A percentile compares a stretch with the other conserved stretches of the same genome.
Conservation (phyloP, 2,329 filamentous ascomycete genomes). For the Colletotrichum sp. region DNA sequence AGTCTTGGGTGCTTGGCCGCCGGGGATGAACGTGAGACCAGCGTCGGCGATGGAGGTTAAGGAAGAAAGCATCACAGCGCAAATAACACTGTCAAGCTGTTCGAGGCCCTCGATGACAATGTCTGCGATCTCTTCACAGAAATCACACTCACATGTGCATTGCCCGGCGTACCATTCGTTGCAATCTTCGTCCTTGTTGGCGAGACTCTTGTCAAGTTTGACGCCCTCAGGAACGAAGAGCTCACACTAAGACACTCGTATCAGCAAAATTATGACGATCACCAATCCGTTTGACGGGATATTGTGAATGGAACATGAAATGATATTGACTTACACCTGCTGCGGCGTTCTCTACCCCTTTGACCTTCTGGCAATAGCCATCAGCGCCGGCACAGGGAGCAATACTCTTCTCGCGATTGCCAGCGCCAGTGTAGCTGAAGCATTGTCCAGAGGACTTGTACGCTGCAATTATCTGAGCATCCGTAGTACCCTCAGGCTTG, state of each 20-base stretch:
- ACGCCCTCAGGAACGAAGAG: neutral
- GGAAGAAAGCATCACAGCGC: neutral
- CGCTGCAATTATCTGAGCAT: neutral
- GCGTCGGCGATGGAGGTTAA: neutral
- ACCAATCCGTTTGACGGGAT: neutral
- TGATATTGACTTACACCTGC: neutral
- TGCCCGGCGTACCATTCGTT: neutral
- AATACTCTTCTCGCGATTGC: neutral
- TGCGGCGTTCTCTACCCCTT: neutral
- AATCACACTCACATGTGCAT: neutral
- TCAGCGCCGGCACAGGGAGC: neutral
- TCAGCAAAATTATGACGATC: neutral
- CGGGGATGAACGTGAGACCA: too few species aligned
- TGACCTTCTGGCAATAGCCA: neutral
- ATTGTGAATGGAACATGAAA: neutral
- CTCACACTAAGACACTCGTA: neutral
- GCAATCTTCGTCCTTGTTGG: neutral
- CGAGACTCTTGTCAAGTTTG: neutral
- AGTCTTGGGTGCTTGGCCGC: too few species aligned
- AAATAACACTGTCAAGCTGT: neutral
- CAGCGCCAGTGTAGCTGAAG: neutral
- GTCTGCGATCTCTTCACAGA: neutral
- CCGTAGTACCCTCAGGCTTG: neutral
- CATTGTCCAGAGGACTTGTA: neutral
- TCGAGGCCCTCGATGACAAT: neutral